Evolutionary conservation across 257 asterid genomes (phyloP), one percentile per base, ranked within the genome.

Genomic region (Dorcoceras hygrometricum): DNA sequence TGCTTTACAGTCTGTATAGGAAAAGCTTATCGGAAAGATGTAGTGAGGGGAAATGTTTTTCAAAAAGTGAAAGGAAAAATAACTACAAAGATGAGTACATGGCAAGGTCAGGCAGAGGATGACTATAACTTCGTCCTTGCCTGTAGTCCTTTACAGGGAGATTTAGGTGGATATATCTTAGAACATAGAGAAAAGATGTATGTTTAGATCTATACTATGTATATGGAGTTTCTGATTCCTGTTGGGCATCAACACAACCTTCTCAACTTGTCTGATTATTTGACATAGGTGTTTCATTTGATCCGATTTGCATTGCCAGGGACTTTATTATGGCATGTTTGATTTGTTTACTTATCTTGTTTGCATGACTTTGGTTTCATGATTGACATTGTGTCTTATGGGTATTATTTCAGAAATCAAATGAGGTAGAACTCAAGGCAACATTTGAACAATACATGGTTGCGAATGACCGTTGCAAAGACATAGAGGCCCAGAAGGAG

Each of bases 391-490:
- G 46, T 23, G 58, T 76, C 68, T 78, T 77, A 70, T 77, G 29
- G 25, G 63, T 68, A 57, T 70, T 80, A 59, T 76, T 74, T 66
- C 79, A 90, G 96, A 82, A 73, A 81, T 71, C 86, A 48, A 85
- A 86, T 67, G 92, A 82, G 60, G 73, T 53, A 51, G 78, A 76
- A 73, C 79, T 85, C 71, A 72, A 83, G 71, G 86, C 81, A 53
- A 76, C 80, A 34, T 69, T 73, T 73, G 81, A 79, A 71, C 82
- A 72, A 60, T 88, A 80, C 76, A 78, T 77, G 79, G 72, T 59
- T 68, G 90, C 96, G 68, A 81, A 76, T 80, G 82, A 84, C 65
- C 82, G 84, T 28, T 80, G 85, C 78, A 87, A 83, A 69, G 85
- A 77, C 50, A 77, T 78, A 69, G 90, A 83, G 53, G 94, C 89